phyloP scores from a whole-genome alignment of 2,329 filamentous ascomycete genomes.

The Fusarium siculi region DNA sequence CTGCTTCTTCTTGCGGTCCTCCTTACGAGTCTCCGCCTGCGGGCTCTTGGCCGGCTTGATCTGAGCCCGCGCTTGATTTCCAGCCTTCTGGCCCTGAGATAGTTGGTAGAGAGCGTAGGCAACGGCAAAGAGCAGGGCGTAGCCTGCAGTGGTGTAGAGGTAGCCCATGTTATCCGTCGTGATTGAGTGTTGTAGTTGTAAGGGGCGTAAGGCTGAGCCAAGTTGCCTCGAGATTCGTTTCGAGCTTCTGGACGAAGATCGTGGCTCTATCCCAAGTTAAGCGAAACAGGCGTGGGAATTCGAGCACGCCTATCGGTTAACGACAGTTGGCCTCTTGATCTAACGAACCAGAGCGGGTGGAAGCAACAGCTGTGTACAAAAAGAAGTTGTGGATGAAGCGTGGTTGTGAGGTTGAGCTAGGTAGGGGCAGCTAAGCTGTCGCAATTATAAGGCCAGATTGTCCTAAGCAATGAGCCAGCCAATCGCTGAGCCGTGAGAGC shows the following conservation, averaged over 20 bases:
- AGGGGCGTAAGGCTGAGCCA: constrained; percentile 13
- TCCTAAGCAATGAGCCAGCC: constrained; percentile 41
- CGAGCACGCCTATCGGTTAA: constrained; percentile 3
- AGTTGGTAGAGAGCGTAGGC: constrained; percentile 51
- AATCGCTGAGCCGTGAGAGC: constrained; percentile 28
- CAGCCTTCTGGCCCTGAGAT: constrained; percentile 48
- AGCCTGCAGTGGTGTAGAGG: constrained; percentile 52
- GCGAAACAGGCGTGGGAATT: constrained; percentile 9
- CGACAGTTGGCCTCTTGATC: constrained; percentile 5
- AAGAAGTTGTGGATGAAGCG: constrained; percentile 11
- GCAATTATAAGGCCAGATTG: constrained; percentile 49
- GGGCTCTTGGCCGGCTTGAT: constrained; percentile 46
- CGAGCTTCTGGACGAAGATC: constrained; percentile 17
- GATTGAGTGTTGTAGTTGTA: constrained; percentile 13
- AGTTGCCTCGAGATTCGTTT: constrained; percentile 24
- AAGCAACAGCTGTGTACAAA: constrained; percentile 11
- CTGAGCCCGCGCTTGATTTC: constrained; percentile 45
- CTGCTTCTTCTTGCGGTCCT: constrained; percentile 59
- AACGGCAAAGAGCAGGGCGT: constrained; percentile 51
- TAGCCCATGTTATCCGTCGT: constrained; percentile 52
- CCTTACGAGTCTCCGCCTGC: constrained; percentile 51
- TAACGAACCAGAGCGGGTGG: constrained; percentile 1
- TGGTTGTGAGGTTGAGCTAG: constrained; percentile 22
- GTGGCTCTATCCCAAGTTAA: constrained; percentile 7
- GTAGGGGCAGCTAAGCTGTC: constrained; percentile 32